Evolutionary conservation across 768 basidiomycete genomes (phyloP).

Genomic region (Bullera alba): DNA sequence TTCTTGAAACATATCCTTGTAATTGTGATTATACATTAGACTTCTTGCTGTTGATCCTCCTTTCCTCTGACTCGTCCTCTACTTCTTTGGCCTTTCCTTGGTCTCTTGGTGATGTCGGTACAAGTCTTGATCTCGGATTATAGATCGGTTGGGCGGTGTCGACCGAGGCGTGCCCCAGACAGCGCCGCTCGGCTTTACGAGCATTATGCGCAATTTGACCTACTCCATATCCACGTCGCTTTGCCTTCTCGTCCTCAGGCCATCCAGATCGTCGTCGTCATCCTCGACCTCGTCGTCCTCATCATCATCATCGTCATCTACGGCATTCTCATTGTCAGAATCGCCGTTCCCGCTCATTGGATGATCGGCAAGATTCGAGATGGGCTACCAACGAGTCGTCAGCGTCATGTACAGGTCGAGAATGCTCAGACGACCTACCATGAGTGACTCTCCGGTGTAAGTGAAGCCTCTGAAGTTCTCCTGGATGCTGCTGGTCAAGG

Average conservation of each 20-base stretch:
- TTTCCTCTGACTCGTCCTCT: too few species aligned
- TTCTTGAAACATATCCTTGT: too few species aligned
- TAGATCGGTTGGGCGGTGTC: too few species aligned
- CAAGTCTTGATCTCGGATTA: too few species aligned
- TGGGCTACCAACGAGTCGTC: constrained; percentile 19
- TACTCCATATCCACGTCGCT: constrained; percentile 45
- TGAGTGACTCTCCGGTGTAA: constrained; percentile 48
- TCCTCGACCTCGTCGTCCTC: constrained; percentile 52
- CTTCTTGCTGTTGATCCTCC: too few species aligned
- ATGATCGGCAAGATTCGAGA: constrained; percentile 36
- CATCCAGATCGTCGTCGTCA: constrained; percentile 38
- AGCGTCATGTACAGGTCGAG: not conserved
- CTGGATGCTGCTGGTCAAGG: constrained; percentile 84
- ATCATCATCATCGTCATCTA: constrained; percentile 56
- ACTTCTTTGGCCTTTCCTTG: too few species aligned
- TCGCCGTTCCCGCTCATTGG: constrained; percentile 23
- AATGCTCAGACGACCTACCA: constrained; percentile 26
- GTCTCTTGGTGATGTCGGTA: too few species aligned
- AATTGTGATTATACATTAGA: too few species aligned
- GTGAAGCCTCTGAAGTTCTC: constrained; percentile 95
- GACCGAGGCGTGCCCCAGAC: too few species aligned
- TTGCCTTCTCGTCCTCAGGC: constrained; percentile 36
- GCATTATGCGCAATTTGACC: not conserved
- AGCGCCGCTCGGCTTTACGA: too few species aligned
- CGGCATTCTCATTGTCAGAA: constrained; percentile 47